These are phyloP conservation scores for Chaetomiaceae sp. DNA, from an alignment of 2,329 filamentous ascomycete genomes.

Conservation along the genomic window DNA sequence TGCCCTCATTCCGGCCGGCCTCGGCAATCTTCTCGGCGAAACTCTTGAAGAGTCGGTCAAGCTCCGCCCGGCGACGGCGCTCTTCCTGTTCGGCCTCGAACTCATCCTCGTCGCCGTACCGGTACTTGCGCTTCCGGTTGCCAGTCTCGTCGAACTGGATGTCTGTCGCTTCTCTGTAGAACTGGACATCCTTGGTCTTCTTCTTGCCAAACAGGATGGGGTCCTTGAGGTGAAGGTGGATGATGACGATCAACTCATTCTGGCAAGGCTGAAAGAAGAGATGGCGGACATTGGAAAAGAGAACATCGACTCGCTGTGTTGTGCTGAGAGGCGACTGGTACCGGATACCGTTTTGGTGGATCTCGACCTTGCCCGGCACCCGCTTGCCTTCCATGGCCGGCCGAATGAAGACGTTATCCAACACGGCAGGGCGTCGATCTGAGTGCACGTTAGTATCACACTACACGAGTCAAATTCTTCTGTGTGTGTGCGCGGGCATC, in stretches of 20 bases:
- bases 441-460: constrained; percentile 18
- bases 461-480: neutral
- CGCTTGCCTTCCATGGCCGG: constrained; percentile 96
- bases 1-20: constrained; percentile 82
- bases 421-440: constrained; percentile 83
- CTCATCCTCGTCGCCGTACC: constrained; percentile 96
- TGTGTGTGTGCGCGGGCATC: constrained; percentile 34
- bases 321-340: constrained; percentile 79
- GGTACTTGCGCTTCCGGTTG: constrained; percentile 94
- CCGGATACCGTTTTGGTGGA: constrained; percentile 97
- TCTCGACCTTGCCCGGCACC: constrained; percentile 91
- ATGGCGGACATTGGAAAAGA: constrained; percentile 98
- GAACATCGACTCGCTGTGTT: constrained; percentile 81
- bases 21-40: constrained; percentile 98
- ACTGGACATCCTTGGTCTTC: constrained; percentile 98
- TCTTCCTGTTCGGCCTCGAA: constrained; percentile 99
- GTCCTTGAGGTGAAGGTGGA: constrained; percentile 96
- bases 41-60: constrained; percentile 92
- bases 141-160: constrained; percentile 99
- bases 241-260: constrained; percentile 94
- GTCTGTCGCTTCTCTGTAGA: constrained; percentile 95
- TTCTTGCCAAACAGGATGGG: constrained; percentile 95
- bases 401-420: constrained; percentile 93
- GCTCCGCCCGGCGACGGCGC: constrained; percentile 79
- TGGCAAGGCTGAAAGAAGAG: constrained; percentile 98